phyloP scores from a whole-genome alignment of 1,284 basidiomycete species.

The Microbotryum silenes-acaulis region DNA sequence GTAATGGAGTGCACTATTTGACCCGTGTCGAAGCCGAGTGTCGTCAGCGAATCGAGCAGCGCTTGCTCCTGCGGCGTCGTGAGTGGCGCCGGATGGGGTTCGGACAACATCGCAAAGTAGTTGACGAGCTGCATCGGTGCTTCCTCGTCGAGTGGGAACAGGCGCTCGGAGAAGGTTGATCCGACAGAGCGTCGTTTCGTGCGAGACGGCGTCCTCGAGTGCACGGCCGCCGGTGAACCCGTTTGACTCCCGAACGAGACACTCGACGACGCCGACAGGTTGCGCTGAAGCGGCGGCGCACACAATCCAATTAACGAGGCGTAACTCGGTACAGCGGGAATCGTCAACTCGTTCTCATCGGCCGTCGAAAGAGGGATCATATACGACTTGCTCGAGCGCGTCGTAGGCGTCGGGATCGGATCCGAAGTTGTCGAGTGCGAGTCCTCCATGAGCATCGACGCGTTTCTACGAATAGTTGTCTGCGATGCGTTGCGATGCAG shows the following conservation, averaged over 20 bases:
- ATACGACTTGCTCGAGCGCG: not conserved
- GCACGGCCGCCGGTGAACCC: conserved; percentile 29
- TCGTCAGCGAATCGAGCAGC: conserved; percentile 65
- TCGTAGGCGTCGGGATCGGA: not conserved
- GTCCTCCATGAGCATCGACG: not conserved
- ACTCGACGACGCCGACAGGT: conserved; percentile 8
- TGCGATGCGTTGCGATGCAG: conserved; percentile 44
- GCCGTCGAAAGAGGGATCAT: not conserved
- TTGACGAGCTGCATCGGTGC: conserved; percentile 37
- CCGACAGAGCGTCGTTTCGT: conserved; percentile 91
- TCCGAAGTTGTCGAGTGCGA: not conserved
- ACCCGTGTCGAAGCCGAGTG: conserved; percentile 81
- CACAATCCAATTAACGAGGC: conserved; percentile 5
- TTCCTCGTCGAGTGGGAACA: conserved; percentile 38
- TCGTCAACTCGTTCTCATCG: not conserved
- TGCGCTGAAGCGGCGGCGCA: conserved; percentile 28
- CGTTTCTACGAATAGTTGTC: conserved; percentile 41
- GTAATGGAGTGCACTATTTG: conserved; percentile 90
- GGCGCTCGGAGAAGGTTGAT: conserved; percentile 53
- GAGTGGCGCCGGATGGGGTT: conserved; percentile 70
- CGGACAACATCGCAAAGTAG: conserved; percentile 63
- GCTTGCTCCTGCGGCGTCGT: conserved; percentile 72
- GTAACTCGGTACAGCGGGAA: not conserved
- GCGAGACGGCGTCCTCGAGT: conserved; percentile 76
- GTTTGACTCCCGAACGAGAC: not conserved